A percentile compares a stretch with the other conserved stretches of the same genome.
Evolutionary conservation across 352 stramenopile species (phyloP).

Genomic region (Phytophthora vignae): DNA sequence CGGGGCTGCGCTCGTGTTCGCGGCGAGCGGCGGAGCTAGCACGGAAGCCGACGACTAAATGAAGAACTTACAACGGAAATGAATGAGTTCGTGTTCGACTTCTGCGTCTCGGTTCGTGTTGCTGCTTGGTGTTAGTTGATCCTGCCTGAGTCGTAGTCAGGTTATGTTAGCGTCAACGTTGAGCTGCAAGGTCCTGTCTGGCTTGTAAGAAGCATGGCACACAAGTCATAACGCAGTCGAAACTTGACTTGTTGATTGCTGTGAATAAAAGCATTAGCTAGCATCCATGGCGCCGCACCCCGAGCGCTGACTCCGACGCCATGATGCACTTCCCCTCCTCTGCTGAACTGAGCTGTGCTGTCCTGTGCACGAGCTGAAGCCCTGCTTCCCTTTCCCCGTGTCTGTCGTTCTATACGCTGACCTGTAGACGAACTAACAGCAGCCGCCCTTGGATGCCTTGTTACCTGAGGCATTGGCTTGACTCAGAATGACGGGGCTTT

Average conservation of each 20-base stretch:
- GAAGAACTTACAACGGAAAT: constrained; percentile 41
- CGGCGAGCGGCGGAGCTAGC: constrained; percentile 14
- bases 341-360: constrained; percentile 4
- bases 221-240: constrained; percentile 7
- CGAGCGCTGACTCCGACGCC: constrained; percentile 14
- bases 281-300: constrained; percentile 28
- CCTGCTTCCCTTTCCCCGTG: background rate
- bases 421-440: constrained; percentile 40
- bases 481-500: constrained; percentile 48
- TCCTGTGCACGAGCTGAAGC: too few relatives aligned
- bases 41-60: constrained; percentile 31
- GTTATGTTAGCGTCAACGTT: background rate
- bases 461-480: constrained; percentile 28
- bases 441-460: constrained; percentile 45
- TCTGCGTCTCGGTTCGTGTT: constrained; percentile 17
- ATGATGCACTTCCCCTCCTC: constrained; percentile 3
- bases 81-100: constrained; percentile 32
- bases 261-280: constrained; percentile 48
- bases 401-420: constrained; percentile 21
- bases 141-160: background rate
- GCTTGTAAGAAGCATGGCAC: background rate
- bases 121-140: background rate
- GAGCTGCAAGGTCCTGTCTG: background rate
- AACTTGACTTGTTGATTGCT: constrained; percentile 19
- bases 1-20: constrained; percentile 13